Conservation (phyloP, 148 eudicot genomes). For the Camellia japonica region DNA sequence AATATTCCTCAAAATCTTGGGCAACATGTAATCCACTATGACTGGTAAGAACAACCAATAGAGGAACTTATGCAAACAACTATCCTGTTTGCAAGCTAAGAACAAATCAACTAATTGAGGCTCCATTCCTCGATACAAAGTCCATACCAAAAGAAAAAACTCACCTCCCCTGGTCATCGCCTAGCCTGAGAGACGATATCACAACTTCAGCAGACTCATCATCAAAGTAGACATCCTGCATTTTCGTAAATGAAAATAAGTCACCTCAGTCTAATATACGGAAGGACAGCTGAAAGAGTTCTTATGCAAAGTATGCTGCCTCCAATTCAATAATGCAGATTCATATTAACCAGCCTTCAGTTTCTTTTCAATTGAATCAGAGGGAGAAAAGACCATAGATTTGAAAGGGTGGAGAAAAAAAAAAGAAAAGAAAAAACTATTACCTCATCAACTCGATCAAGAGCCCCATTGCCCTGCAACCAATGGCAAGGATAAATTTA, state of each 20-base stretch:
- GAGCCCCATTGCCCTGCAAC: constrained; percentile 67
- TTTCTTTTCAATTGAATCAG: not conserved
- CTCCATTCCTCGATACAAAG: not conserved
- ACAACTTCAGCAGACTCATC: constrained; percentile 98
- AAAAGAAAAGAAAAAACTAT: constrained; percentile 15
- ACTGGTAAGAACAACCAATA: not conserved
- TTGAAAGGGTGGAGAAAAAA: not conserved
- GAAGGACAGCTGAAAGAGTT: not conserved
- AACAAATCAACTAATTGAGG: not conserved
- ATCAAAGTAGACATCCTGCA: constrained; percentile 91
- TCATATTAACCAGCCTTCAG: not conserved
- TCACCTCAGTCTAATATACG: not conserved
- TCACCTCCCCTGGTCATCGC: constrained; percentile 95
- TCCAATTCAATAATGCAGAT: not conserved
- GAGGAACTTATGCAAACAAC: not conserved
- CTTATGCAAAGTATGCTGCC: not conserved
- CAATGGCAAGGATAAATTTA: not conserved
- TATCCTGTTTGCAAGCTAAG: not conserved
- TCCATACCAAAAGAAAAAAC: constrained; percentile 18
- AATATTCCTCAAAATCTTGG: not conserved
- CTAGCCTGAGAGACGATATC: constrained; percentile 89
- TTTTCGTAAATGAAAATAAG: not conserved
- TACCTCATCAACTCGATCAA: constrained; percentile 91
- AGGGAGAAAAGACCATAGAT: not conserved
- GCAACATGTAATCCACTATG: too few species aligned